Conservation (phyloP, 2,329 filamentous ascomycete species). For the Stagonosporopsis cucurbitacearum region DNA sequence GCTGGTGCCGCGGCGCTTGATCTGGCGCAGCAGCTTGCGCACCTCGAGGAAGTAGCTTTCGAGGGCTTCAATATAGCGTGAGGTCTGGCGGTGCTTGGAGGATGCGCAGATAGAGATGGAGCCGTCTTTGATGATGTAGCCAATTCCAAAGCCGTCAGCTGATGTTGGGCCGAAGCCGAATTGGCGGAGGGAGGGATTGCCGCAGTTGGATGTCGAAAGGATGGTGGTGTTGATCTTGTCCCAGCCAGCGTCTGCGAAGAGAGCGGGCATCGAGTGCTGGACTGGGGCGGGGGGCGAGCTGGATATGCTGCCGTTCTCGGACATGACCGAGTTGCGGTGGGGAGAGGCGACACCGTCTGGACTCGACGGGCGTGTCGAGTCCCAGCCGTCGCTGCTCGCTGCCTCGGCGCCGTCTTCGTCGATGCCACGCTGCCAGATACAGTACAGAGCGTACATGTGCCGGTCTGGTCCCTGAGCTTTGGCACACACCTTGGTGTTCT, state of each 20-base stretch:
- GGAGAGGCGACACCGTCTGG: conserved; percentile 64
- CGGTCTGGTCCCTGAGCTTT: conserved; percentile 91
- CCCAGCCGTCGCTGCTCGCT: conserved; percentile 62
- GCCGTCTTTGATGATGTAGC: conserved; percentile 98
- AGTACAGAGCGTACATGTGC: conserved; percentile 92
- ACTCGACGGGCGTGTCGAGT: conserved; percentile 55
- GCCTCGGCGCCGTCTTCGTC: conserved; percentile 70
- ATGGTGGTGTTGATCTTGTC: conserved; percentile 95
- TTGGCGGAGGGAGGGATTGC: conserved; percentile 90
- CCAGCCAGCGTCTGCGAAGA: conserved; percentile 91
- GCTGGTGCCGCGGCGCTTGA: conserved; percentile 62
- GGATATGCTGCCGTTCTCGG: conserved; percentile 56
- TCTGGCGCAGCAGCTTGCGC: conserved; percentile 78
- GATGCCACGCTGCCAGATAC: conserved; percentile 88
- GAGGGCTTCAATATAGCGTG: conserved; percentile 84
- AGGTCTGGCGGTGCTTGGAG: conserved; percentile 92
- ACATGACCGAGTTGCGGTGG: conserved; percentile 58
- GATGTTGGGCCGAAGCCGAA: conserved; percentile 97
- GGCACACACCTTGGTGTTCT: conserved; percentile 80
- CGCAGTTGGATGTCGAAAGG: conserved; percentile 96
- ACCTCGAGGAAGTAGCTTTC: conserved; percentile 93
- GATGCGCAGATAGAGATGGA: conserved; percentile 88
- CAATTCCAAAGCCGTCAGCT: conserved; percentile 93
- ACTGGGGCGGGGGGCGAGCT: conserved; percentile 59
- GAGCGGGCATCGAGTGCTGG: conserved; percentile 67